Base-by-base conservation (phyloP, 2,329 filamentous ascomycete species). In the Penicillium occitanis region DNA sequence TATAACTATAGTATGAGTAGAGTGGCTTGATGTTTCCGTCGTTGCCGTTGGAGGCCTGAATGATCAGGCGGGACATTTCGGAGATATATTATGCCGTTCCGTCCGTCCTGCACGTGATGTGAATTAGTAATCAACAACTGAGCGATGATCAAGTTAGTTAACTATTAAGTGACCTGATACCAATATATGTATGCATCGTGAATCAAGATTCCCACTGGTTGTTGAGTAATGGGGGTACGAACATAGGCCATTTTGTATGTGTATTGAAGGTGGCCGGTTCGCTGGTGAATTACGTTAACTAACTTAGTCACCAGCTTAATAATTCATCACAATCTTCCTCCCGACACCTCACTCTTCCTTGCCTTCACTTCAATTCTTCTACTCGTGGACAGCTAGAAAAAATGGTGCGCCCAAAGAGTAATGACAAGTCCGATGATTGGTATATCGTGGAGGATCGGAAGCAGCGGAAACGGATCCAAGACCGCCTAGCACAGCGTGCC, bases 401-500 rank as follows among this genome's bases (percentile, higher is more conserved):
- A 37, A 65, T 67, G 48, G 55, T 58, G 17, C 62, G 62, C 5
- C 57, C 48, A 22, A 59, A 48, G 11, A 19, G n/a, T 19, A 33
- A 61, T 3, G 42, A 61, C 5, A 57, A 64, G 13, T 25, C 37
- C 30, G 70, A 71, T 55, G 65, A 66, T 59, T 80, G 77, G 77
- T 72, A 73, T 42, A 70, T 72, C 19, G 72, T 78, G 30, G 64
- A 73, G 53, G 76, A 79, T 64, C 72, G 75, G 3, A 76, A 73
- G 66, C 75, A 77, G 66, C 70, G 78, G 46, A 79, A 80, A 69
- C 74, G 77, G 60, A 77, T 79, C n/a, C 77, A 79, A 69, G 77
- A 79, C 69, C 71, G 76, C 53, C 67, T 79, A 50, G 78, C 78
- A 28, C 77, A 79, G 67, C 70, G 77, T 70, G 77, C 76, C 25